Conservation (phyloP, 768 basidiomycete genomes). For the Russula brevipes region DNA sequence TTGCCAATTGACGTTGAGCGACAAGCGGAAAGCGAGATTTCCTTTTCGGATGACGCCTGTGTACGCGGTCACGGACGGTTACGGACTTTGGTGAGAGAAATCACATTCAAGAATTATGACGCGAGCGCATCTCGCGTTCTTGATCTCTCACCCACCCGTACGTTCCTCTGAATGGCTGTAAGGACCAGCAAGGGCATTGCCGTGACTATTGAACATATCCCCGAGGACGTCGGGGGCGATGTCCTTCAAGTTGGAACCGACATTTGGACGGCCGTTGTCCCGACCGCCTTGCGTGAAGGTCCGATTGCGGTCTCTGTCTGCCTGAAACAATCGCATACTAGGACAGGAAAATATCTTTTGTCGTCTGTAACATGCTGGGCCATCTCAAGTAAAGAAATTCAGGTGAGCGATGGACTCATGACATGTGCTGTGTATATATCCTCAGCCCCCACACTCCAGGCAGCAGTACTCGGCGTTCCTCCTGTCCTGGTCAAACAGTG, state of each 20-base stretch:
- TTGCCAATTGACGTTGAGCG: background rate
- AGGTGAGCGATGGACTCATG: constrained; percentile 15
- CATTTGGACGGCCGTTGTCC: constrained; percentile 15
- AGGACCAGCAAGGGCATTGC: constrained; percentile 1
- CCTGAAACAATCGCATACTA: background rate
- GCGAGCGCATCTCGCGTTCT: background rate
- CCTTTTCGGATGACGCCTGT: constrained; percentile 4
- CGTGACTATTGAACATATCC: background rate
- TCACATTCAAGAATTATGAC: background rate
- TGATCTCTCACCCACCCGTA: background rate
- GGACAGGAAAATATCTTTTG: constrained; percentile 6
- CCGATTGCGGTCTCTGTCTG: constrained; percentile 14
- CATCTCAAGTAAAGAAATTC: constrained; percentile 37
- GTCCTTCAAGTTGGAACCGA: constrained; percentile 10
- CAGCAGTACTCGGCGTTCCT: constrained; percentile 11
- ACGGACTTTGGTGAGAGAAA: constrained; percentile 2
- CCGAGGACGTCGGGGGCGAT: background rate
- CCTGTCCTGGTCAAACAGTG: constrained; percentile 8
- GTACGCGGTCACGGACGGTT: constrained; percentile 17
- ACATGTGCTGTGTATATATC: background rate
- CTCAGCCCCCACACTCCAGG: constrained; percentile 25
- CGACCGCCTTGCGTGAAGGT: background rate
- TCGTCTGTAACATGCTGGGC: constrained; percentile 36
- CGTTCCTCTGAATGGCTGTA: background rate
- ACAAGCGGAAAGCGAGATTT: background rate